Evolutionary conservation across 2,329 filamentous ascomycete genomes (phyloP).

Genomic region (Sporothrix humicola): DNA sequence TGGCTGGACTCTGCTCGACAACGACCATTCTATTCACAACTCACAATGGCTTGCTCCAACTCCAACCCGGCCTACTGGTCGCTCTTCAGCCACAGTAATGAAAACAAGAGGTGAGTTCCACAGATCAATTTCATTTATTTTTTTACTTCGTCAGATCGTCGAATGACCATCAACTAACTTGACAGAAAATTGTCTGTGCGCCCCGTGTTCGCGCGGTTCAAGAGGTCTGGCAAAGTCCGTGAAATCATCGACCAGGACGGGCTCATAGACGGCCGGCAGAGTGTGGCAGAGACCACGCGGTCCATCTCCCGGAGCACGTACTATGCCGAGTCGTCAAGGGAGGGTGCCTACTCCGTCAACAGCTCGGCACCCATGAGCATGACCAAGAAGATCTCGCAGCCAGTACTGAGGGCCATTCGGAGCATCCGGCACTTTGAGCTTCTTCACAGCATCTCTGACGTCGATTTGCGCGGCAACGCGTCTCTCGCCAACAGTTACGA

Average conservation of each 20-base stretch:
- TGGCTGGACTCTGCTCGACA: background rate
- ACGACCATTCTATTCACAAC: background rate
- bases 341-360: background rate
- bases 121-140: background rate
- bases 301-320: conserved; percentile 1
- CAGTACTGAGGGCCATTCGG: conserved; percentile 30
- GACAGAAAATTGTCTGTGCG: conserved; percentile 27
- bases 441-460: conserved; percentile 18
- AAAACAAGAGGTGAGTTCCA: conserved; percentile 26
- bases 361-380: conserved; percentile 7
- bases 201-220: conserved; percentile 30
- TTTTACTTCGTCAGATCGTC: background rate
- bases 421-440: conserved; percentile 29
- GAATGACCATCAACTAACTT: background rate
- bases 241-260: conserved; percentile 2
- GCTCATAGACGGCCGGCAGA: background rate
- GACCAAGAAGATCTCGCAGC: conserved; percentile 30
- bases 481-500: background rate
- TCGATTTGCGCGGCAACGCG: background rate
- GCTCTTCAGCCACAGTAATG: background rate
- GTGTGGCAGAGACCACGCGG: background rate
- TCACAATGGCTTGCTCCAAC: conserved; percentile 13
- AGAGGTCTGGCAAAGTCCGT: conserved; percentile 22
- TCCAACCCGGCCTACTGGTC: conserved; percentile 20
- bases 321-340: background rate